Conservation (phyloP, 75 land plant species). For the Pinus albicaulis region DNA sequence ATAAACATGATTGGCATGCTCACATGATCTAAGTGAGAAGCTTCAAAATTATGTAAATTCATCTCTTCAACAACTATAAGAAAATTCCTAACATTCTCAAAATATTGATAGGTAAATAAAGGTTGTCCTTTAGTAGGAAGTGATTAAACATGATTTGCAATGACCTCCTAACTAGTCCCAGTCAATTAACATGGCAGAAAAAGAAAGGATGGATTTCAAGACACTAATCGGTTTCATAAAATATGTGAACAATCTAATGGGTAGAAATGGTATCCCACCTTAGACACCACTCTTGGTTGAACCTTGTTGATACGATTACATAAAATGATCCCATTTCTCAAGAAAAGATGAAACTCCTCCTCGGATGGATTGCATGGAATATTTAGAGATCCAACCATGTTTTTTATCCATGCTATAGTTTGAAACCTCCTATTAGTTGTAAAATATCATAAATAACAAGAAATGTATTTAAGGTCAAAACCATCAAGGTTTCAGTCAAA, state of each 20-base stretch:
- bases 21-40: too few species aligned
- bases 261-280: constrained; percentile 34
- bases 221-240: not conserved
- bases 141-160: too few species aligned
- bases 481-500: too few species aligned
- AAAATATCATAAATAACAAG: not conserved
- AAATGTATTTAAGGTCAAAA: too few species aligned
- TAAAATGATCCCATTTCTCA: constrained; percentile 76
- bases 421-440: constrained; percentile 68
- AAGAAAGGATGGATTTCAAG: not conserved
- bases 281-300: constrained; percentile 73
- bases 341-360: constrained; percentile 66
- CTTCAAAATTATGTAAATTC: too few species aligned
- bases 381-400: constrained; percentile 50
- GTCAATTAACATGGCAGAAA: not conserved
- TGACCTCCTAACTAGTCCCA: too few species aligned
- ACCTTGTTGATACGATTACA: constrained; percentile 81
- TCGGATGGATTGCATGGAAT: constrained; percentile 64
- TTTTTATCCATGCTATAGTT: constrained; percentile 71
- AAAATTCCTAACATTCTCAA: too few species aligned
- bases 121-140: too few species aligned
- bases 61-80: too few species aligned
- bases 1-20: too few species aligned
- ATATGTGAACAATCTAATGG: not conserved
- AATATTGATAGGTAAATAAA: too few species aligned